Evolutionary conservation across 257 asterid species (phyloP).

Genomic region (Scutellaria minor): DNA sequence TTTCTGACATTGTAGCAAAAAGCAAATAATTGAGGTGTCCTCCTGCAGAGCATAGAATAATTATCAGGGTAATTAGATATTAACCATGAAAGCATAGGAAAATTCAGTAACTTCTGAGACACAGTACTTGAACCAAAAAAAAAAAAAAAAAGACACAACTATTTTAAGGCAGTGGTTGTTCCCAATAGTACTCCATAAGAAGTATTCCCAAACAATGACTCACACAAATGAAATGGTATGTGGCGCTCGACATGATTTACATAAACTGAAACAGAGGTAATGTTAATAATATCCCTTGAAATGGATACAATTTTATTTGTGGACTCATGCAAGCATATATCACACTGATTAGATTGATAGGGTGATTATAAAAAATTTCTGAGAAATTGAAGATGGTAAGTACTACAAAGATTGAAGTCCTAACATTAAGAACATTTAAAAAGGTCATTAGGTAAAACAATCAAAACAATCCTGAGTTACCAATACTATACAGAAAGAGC

Average conservation of each 20-base stretch:
- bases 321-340: not conserved
- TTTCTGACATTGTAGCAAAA: slow-evolving; percentile 84
- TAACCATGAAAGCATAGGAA: slow-evolving; percentile 25
- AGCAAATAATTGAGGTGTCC: slow-evolving; percentile 72
- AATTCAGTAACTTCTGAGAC: slow-evolving; percentile 1
- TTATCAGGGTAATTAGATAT: slow-evolving; percentile 28
- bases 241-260: slow-evolving; percentile 6
- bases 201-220: not conserved
- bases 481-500: slow-evolving; percentile 24
- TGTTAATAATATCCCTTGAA: not conserved
- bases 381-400: not conserved
- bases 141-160: not conserved
- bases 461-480: not conserved
- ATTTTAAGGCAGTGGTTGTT: not conserved
- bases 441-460: not conserved
- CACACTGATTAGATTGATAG: slow-evolving; percentile 1
- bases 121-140: slow-evolving; percentile 19
- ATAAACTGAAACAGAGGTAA: not conserved
- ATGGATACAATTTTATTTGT: slow-evolving; percentile 3
- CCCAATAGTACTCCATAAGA: slow-evolving; percentile 1
- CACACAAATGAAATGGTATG: not conserved
- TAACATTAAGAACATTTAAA: slow-evolving; percentile 7
- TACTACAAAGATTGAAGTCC: not conserved
- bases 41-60: slow-evolving; percentile 58
- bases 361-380: not conserved